Evolutionary conservation across 768 basidiomycete species (phyloP).

Genomic region (Fistulinella prunicolor): DNA sequence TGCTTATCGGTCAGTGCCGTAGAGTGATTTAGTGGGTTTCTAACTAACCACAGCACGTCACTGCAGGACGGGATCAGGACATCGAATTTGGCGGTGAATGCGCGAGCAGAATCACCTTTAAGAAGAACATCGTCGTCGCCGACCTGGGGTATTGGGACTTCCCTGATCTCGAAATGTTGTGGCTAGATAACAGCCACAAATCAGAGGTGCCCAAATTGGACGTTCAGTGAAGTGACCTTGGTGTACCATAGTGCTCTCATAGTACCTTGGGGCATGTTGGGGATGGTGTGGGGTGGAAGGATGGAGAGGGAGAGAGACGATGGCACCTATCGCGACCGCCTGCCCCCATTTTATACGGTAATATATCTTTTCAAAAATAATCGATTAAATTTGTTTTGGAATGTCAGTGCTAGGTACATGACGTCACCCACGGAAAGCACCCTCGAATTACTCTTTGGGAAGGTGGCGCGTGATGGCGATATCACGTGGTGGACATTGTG

Average conservation of each 20-base stretch:
- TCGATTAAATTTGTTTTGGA: constrained; percentile 17
- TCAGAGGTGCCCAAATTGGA: constrained; percentile 8
- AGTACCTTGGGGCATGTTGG: constrained; percentile 51
- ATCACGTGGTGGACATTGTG: constrained; percentile 14
- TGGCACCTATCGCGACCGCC: neutral
- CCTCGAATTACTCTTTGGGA: constrained; percentile 13
- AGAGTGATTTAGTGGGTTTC: neutral
- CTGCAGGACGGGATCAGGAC: constrained; percentile 23
- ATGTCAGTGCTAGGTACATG: constrained; percentile 17
- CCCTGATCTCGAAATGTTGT: constrained; percentile 59
- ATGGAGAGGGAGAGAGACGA: constrained; percentile 5
- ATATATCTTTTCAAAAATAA: constrained; percentile 8
- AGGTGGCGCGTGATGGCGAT: neutral
- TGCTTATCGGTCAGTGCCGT: neutral
- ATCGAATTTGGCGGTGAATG: neutral
- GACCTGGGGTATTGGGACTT: constrained; percentile 64
- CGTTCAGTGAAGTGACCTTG: constrained; percentile 39
- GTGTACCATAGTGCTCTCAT: constrained; percentile 80
- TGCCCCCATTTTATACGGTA: constrained; percentile 19
- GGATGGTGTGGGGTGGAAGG: neutral
- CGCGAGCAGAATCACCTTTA: constrained; percentile 47
- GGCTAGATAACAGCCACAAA: constrained; percentile 42
- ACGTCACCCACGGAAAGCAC: constrained; percentile 22
- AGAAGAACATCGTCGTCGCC: constrained; percentile 71
- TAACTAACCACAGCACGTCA: constrained; percentile 42